Percentiles rank a stretch among this genome's conserved stretches.
Conservation (phyloP, 1,284 basidiomycete species). For the Trametes hirsuta region DNA sequence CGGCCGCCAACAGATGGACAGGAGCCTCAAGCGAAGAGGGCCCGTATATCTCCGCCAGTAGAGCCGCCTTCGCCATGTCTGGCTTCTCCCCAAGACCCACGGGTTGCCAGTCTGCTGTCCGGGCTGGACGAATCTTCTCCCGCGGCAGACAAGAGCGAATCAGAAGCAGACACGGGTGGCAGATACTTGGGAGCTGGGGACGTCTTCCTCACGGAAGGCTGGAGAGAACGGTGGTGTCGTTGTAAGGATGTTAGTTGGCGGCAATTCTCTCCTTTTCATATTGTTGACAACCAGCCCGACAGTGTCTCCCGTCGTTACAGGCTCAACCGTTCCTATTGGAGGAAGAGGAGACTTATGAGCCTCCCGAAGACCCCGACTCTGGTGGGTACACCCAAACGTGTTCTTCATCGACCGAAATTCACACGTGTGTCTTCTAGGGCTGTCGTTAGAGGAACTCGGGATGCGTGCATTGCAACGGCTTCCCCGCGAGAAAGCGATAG, state of each 20-base stretch:
- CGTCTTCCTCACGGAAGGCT: conserved; percentile 72
- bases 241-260: conserved; percentile 55
- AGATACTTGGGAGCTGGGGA: conserved; percentile 56
- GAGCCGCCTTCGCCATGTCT: conserved; percentile 45
- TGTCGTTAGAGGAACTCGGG: conserved; percentile 79
- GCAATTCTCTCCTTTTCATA: background rate
- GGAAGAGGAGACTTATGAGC: conserved; percentile 81
- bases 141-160: background rate
- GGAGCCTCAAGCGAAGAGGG: conserved; percentile 52
- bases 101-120: conserved; percentile 34
- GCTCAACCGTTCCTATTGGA: conserved; percentile 62
- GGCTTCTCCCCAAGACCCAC: conserved; percentile 48
- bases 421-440: conserved; percentile 42
- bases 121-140: background rate
- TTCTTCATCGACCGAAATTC: background rate
- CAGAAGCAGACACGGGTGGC: background rate
- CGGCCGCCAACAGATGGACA: conserved; percentile 42
- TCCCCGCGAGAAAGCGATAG: conserved; percentile 75
- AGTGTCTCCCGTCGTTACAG: conserved; percentile 62
- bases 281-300: background rate
- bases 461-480: conserved; percentile 71
- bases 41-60: conserved; percentile 35
- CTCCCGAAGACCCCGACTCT: conserved; percentile 81
- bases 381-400: conserved; percentile 41
- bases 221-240: conserved; percentile 73